Evolutionary conservation across 2,329 filamentous ascomycete genomes (phyloP), one percentile per base, ranked within the genome.

Genomic region (Aspergillus melleus): DNA sequence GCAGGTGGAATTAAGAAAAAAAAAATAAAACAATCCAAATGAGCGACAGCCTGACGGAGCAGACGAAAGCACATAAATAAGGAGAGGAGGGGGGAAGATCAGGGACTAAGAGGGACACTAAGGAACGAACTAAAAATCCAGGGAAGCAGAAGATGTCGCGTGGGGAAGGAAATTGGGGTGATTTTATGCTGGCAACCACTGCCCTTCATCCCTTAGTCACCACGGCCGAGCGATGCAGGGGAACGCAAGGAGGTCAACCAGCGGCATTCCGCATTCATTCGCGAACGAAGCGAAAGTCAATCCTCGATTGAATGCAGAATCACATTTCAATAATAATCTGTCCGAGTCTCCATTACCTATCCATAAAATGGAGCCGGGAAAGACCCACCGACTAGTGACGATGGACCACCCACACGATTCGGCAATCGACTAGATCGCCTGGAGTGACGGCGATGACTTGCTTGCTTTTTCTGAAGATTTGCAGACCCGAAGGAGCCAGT

Each of bases 41-140:
- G 57, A 65, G 52, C 42, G 59, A 58, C 59, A 61, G 59, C 57
- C 57, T 52, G 53, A 20, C 30, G 10, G 24, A 54, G 49, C 56
- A 57, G 60, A 57, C 57, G 61, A 53, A 55, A 39, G 26, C 14
- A 60, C 57, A 60, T 58, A 62, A 54, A 55, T 29, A 42, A 4
- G 22, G 50, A 57, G 50, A 44, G 30, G 19, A 46, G 52, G 14
- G 20, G 36, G 36, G 49, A 46, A 24, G 36, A 20, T 49, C 36
- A 42, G 36, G 16, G 36, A 42, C 36, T 42, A 42, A 42, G 36
- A 42, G 16, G 16, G 36, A n/a, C 36, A 42, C 36, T 42, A 26
- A 49, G 26, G 44, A 53, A 47, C 22, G 46, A 42, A 26, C 29
- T 51, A 52, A 52, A 52, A 39, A 6, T 42, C 36, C 36, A 42